Evolutionary conservation across 352 stramenopile species (phyloP).

Genomic region (Pythium guiyangense): DNA sequence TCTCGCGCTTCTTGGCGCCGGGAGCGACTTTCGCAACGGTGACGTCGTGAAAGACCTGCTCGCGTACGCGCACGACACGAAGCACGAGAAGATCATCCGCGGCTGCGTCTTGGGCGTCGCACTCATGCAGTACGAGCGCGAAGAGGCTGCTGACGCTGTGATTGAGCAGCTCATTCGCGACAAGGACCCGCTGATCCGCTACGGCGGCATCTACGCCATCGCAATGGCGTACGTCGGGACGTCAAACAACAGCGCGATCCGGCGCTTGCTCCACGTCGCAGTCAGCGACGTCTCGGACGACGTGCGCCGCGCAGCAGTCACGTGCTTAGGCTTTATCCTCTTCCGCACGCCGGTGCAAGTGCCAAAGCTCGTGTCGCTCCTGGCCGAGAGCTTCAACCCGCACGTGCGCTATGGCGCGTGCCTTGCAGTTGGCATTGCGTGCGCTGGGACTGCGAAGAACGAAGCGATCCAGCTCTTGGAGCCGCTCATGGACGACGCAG

Average conservation of each 20-base stretch:
- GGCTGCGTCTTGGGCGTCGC: slow-evolving; percentile 97
- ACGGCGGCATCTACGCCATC: slow-evolving; percentile 97
- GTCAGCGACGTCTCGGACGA: slow-evolving; percentile 99
- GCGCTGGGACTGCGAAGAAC: slow-evolving; percentile 94
- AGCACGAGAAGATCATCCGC: slow-evolving; percentile 99
- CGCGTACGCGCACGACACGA: slow-evolving; percentile 97
- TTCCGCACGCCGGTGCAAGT: slow-evolving; percentile 96
- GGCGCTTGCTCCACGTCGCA: slow-evolving; percentile 96
- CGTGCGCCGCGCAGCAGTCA: slow-evolving; percentile 97
- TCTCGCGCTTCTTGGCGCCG: slow-evolving; percentile 94
- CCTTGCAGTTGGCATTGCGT: slow-evolving; percentile 98
- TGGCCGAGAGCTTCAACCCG: slow-evolving; percentile 99
- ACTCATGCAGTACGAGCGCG: slow-evolving; percentile 97
- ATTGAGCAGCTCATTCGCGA: slow-evolving; percentile 97
- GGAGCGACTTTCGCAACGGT: slow-evolving; percentile 77
- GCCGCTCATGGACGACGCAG: slow-evolving; percentile 97
- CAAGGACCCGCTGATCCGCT: slow-evolving; percentile 97
- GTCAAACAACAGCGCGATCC: slow-evolving; percentile 96
- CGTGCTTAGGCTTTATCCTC: slow-evolving; percentile 97
- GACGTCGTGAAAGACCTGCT: slow-evolving; percentile 93
- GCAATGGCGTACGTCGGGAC: slow-evolving; percentile 98
- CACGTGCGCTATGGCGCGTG: slow-evolving; percentile 99
- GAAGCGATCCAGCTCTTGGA: slow-evolving; percentile 97
- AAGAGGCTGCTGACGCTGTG: slow-evolving; percentile 94
- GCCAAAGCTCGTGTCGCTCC: slow-evolving; percentile 89